These are phyloP conservation scores for Limnomonas spitsbergensis DNA, from an alignment of 139 green algal species.

Conservation along the genomic window DNA sequence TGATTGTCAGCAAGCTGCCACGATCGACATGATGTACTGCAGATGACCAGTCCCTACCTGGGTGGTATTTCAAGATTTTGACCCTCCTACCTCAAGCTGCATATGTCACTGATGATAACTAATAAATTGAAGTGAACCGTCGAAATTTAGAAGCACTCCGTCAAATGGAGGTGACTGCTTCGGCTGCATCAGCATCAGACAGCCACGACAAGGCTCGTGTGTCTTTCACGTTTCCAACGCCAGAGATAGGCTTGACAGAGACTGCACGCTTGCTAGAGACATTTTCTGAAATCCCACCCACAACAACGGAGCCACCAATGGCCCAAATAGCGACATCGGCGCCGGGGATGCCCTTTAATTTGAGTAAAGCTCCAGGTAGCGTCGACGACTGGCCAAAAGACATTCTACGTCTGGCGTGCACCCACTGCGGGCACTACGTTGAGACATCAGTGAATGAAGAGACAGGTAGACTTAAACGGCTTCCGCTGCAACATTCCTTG, in stretches of 20 bases:
- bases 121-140: too few species aligned
- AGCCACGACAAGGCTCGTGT: neutral
- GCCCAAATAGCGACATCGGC: neutral
- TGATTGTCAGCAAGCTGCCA: too few species aligned
- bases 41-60: too few species aligned
- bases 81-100: too few species aligned
- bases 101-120: too few species aligned
- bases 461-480: neutral
- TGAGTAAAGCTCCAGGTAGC: neutral
- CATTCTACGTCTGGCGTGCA: neutral
- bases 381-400: constrained; percentile 5
- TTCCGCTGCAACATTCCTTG: too few species aligned
- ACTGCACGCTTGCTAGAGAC: neutral
- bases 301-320: neutral
- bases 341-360: neutral
- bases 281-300: neutral
- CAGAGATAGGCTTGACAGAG: neutral
- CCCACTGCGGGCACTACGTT: constrained; percentile 7
- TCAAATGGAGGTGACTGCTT: too few species aligned
- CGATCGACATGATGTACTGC: too few species aligned
- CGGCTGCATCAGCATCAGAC: too few species aligned
- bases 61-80: too few species aligned
- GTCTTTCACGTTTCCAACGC: neutral
- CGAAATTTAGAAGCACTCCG: too few species aligned
- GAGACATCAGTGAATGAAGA: neutral